These are phyloP conservation scores for Orbilia quercus DNA, from an alignment of 2,329 filamentous ascomycete species.

Conservation along the genomic window DNA sequence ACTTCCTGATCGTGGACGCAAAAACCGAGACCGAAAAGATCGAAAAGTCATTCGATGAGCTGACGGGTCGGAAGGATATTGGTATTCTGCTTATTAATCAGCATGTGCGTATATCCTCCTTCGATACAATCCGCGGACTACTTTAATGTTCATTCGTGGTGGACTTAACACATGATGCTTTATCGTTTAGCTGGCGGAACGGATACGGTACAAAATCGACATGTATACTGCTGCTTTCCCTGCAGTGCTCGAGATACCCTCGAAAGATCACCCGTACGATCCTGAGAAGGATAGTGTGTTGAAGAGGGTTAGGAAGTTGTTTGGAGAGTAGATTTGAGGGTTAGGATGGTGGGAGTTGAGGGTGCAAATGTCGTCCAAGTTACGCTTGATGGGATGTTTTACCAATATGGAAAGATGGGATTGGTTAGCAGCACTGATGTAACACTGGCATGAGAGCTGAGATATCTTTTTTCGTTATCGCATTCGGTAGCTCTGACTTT, in stretches of 20 bases:
- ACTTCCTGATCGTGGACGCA: constrained; percentile 94
- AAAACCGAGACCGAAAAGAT: constrained; percentile 92
- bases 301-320: constrained; percentile 81
- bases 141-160: too few species aligned
- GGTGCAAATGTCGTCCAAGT: background rate
- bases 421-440: too few species aligned
- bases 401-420: too few species aligned
- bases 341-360: background rate
- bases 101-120: constrained; percentile 73
- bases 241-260: constrained; percentile 94
- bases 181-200: constrained; percentile 91
- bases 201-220: constrained; percentile 90
- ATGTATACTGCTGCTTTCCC: constrained; percentile 94
- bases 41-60: constrained; percentile 87
- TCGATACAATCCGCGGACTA: too few species aligned
- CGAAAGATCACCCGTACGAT: constrained; percentile 98
- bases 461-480: too few species aligned
- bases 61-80: constrained; percentile 92
- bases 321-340: constrained; percentile 61
- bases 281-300: constrained; percentile 98
- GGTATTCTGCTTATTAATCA: constrained; percentile 97
- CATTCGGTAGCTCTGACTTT: too few species aligned
- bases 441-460: too few species aligned
- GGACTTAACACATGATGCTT: too few species aligned
- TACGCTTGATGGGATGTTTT: background rate